Percentiles rank a stretch among this genome's conserved stretches.
Conservation (phyloP, 2,329 filamentous ascomycete species). For the Pseudovirgaria hyperparasitica region DNA sequence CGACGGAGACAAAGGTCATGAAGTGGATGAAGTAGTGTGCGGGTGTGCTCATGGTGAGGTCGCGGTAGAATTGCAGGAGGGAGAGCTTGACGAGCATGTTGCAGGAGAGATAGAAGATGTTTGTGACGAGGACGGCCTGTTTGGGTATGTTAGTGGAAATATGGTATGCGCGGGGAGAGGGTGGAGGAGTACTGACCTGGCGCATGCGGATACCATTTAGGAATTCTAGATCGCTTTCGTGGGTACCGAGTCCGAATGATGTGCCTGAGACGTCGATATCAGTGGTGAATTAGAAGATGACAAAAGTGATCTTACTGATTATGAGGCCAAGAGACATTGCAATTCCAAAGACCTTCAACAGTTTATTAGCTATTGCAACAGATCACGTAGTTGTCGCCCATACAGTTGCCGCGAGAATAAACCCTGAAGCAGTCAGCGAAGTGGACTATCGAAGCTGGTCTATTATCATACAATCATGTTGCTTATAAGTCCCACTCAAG, state of each 20-base stretch:
- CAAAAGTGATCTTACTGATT: conserved; percentile 4
- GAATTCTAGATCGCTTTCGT: conserved; percentile 6
- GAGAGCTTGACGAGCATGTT: conserved; percentile 29
- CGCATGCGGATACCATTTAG: background rate
- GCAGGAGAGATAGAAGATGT: conserved; percentile 26
- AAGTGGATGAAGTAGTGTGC: conserved; percentile 16
- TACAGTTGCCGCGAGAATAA: conserved; percentile 13
- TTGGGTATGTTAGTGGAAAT: conserved; percentile 6
- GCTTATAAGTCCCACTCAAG: conserved; percentile 12
- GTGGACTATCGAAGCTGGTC: background rate
- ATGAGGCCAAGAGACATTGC: conserved; percentile 15
- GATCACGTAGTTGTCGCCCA: conserved; percentile 1
- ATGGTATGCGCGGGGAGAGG: conserved; percentile 1
- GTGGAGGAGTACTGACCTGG: background rate
- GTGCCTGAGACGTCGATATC: conserved; percentile 6
- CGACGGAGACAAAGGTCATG: conserved; percentile 21
- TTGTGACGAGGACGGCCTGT: conserved; percentile 13
- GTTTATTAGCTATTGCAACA: background rate
- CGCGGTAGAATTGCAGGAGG: conserved; percentile 26
- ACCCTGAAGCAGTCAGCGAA: conserved; percentile 8
- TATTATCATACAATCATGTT: conserved; percentile 14
- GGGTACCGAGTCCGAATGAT: conserved; percentile 11
- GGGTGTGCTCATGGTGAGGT: conserved; percentile 17
- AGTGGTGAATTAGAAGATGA: background rate
- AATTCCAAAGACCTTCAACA: conserved; percentile 8